Percentiles rank a stretch among this genome's conserved stretches.
Evolutionary conservation across 179 eudicot genomes (phyloP).

Genomic region (Carnegiea gigantea): DNA sequence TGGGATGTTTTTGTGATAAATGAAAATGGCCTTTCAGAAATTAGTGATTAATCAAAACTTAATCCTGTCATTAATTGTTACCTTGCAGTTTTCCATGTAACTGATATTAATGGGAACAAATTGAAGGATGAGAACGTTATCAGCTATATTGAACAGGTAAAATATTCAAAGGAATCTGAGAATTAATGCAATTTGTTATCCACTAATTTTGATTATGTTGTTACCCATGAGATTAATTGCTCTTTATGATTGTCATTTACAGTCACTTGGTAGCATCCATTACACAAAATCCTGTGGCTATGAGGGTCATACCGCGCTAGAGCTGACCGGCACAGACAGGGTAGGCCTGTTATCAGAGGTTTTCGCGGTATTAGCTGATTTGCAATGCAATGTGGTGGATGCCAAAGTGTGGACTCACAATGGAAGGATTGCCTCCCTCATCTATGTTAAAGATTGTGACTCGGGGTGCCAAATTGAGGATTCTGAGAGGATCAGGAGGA

Average conservation of each 20-base stretch:
- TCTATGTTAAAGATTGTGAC: slow-evolving; percentile 64
- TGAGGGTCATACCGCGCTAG: slow-evolving; percentile 73
- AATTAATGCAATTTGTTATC: background rate
- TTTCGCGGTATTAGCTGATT: slow-evolving; percentile 65
- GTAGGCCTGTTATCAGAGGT: slow-evolving; percentile 79
- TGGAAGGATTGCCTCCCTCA: slow-evolving; percentile 81
- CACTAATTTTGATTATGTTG: background rate
- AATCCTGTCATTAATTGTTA: slow-evolving; percentile 18
- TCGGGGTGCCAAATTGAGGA: slow-evolving; percentile 71
- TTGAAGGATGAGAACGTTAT: slow-evolving; percentile 76
- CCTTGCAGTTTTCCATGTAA: slow-evolving; percentile 90
- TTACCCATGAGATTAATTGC: background rate
- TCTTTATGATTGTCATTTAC: slow-evolving; percentile 22
- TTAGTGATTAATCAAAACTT: slow-evolving; percentile 12
- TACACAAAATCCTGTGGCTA: slow-evolving; percentile 37
- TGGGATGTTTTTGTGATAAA: background rate
- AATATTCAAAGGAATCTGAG: background rate
- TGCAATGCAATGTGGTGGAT: slow-evolving; percentile 70
- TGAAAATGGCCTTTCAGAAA: background rate
- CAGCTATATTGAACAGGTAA: slow-evolving; percentile 81
- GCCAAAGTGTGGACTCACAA: slow-evolving; percentile 92
- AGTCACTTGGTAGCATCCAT: slow-evolving; percentile 76
- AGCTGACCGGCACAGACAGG: slow-evolving; percentile 79
- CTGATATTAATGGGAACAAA: slow-evolving; percentile 78
- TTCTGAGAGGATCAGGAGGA: slow-evolving; percentile 44